Conservation (phyloP, 2,329 filamentous ascomycete species). For the Penicillium sp. region DNA sequence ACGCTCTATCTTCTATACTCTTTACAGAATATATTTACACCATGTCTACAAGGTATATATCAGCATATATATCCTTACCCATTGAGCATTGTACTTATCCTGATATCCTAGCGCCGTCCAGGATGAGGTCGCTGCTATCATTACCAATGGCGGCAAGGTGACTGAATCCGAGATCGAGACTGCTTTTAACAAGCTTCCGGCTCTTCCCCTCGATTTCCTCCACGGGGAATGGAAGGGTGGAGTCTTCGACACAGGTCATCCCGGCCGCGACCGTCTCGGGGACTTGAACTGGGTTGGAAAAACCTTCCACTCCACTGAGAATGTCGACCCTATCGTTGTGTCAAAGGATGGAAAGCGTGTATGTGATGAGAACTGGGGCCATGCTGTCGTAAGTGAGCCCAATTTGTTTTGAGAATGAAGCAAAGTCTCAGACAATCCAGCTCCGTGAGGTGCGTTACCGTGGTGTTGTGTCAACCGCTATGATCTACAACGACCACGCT, state of each 20-base stretch:
- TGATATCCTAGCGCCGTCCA: background rate
- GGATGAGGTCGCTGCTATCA: background rate
- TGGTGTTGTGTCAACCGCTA: constrained; percentile 26
- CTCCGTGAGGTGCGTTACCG: background rate
- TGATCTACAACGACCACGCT: constrained; percentile 31
- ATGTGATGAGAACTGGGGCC: background rate
- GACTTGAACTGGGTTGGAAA: background rate
- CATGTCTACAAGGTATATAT: background rate
- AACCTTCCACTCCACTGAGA: background rate
- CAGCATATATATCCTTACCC: background rate
- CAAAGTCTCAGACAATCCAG: background rate
- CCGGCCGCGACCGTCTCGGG: background rate
- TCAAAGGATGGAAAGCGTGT: background rate
- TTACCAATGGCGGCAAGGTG: background rate
- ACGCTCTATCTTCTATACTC: background rate
- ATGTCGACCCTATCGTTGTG: background rate
- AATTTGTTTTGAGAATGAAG: background rate
- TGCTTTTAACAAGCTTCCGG: background rate
- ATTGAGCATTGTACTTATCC: background rate
- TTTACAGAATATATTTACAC: background rate
- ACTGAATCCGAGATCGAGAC: constrained; percentile 34
- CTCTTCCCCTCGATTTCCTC: constrained; percentile 44
- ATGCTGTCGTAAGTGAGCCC: background rate
- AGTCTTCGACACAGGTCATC: background rate
- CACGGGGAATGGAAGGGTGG: background rate